phyloP scores from a whole-genome alignment of 1,139 yeast genomes.

The Hyphopichia burtonii region DNA sequence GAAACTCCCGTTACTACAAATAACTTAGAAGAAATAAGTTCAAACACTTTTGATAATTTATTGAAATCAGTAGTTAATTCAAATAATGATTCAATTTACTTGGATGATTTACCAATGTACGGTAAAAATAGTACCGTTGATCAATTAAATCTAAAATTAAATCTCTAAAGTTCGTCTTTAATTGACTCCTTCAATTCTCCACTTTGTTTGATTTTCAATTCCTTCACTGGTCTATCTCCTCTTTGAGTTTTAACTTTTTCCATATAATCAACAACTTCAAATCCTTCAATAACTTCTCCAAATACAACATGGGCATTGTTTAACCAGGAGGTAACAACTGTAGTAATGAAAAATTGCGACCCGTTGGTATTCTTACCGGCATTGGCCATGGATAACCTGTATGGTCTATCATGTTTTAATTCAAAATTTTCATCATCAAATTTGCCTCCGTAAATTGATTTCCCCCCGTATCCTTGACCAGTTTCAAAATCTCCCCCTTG shows the following conservation, averaged over 20 bases:
- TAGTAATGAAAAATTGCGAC: constrained; percentile 64
- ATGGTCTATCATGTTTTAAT: constrained; percentile 58
- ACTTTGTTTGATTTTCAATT: constrained; percentile 47
- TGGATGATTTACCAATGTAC: constrained; percentile 40
- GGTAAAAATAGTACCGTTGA: constrained; percentile 44
- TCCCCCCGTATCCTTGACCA: constrained; percentile 61
- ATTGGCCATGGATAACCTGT: constrained; percentile 63
- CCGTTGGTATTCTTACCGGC: constrained; percentile 64
- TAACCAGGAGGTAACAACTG: constrained; percentile 61
- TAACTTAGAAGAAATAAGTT: constrained; percentile 22
- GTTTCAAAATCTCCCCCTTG: constrained; percentile 65
- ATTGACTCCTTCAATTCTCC: constrained; percentile 35
- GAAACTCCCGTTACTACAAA: background rate
- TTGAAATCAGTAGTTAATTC: constrained; percentile 26
- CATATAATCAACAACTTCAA: constrained; percentile 56
- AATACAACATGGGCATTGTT: constrained; percentile 77
- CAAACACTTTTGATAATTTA: constrained; percentile 32
- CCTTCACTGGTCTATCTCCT: constrained; percentile 53
- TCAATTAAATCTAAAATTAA: constrained; percentile 29
- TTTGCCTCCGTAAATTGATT: constrained; percentile 57
- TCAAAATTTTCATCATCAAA: constrained; percentile 57
- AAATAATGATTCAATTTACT: constrained; percentile 19
- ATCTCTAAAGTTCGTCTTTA: constrained; percentile 10
- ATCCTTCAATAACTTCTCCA: constrained; percentile 73
- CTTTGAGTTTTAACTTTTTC: constrained; percentile 51